Evolutionary conservation across 2,329 filamentous ascomycete species (phyloP), one percentile per base, ranked within the genome.

Genomic region (Teratosphaeriaceae sp.): DNA sequence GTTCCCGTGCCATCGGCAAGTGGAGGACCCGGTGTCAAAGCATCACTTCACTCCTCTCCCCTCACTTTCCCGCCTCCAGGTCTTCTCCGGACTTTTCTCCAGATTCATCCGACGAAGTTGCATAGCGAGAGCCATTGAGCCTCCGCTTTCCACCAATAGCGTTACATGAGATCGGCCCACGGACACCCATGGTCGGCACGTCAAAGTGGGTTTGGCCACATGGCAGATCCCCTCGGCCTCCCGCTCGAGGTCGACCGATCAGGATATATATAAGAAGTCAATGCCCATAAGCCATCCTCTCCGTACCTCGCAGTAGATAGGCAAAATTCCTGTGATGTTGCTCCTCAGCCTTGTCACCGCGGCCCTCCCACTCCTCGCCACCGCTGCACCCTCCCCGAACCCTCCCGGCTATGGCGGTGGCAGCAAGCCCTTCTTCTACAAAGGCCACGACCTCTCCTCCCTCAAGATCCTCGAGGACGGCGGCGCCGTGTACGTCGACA

Each of bases 391-490:
- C 3, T 38, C 35, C 11, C 31, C 31, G 5, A 23, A 24, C 20
- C 35, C 35, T 4, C 22, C 35, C 19, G n/a, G 35, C 35, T 38
- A 38, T 24, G 35, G 35, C 18, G 21, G 20, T n/a, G 15, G 38
- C 18, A n/a, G 15, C 20, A 23, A 48, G 34, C 46, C 53, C 24
- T 55, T 48, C 42, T 61, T 60, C 43, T 67, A 63, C 50, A 61
- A 65, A 48, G 65, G 66, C 15, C 60, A 64, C 49, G 66, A 69
- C 42, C 52, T 68, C 2, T 65, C 61, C 15, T 68, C 64, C 0
- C 48, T 68, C 7, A 55, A 58, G 31, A 63, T 61, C 31, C 44
- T 62, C 12, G 64, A 67, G 52, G 56, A 64, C 21, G 58, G 54
- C 3, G 64, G 64, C 3, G 57, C 49, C 3, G 53, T 62, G 11